Percentiles rank a stretch among this genome's conserved stretches.
These are phyloP conservation scores for Aspergillus piperis DNA, from an alignment of 2,329 filamentous ascomycete genomes.

Conservation along the genomic window DNA sequence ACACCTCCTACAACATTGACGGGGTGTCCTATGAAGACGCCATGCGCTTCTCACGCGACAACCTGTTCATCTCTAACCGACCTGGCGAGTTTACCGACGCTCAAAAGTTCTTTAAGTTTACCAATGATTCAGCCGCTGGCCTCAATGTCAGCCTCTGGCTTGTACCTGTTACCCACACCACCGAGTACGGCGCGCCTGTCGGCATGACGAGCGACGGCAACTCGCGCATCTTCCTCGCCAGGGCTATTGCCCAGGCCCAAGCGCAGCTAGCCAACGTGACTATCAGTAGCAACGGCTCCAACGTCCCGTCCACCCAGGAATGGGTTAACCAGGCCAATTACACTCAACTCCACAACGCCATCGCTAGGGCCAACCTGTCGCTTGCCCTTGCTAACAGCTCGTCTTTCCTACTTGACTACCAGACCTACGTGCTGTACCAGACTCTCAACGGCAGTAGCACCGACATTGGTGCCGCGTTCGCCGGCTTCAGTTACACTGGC, in stretches of 20 bases:
- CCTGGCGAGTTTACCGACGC: slow-evolving; percentile 4
- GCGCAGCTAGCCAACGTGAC: background rate
- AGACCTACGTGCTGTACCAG: background rate
- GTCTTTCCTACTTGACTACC: slow-evolving; percentile 2
- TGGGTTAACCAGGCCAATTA: slow-evolving; percentile 1
- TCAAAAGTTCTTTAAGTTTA: slow-evolving; percentile 2
- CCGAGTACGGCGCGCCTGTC: background rate
- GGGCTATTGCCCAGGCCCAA: background rate
- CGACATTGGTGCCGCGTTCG: background rate
- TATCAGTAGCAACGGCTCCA: background rate
- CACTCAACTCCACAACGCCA: slow-evolving; percentile 1
- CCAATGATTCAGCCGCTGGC: slow-evolving; percentile 1
- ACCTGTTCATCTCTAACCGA: slow-evolving; percentile 1
- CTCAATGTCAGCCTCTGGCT: slow-evolving; percentile 4
- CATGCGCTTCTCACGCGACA: slow-evolving; percentile 2
- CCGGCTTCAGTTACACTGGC: slow-evolving; percentile 1
- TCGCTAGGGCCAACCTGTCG: slow-evolving; percentile 2
- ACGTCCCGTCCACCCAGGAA: slow-evolving; percentile 4
- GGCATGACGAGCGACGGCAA: slow-evolving; percentile 3
- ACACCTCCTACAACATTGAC: background rate
- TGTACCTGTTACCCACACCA: slow-evolving; percentile 3
- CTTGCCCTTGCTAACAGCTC: background rate
- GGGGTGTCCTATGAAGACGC: background rate
- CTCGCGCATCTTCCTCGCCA: slow-evolving; percentile 1
- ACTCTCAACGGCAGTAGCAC: background rate